Percentiles rank a stretch among this genome's conserved stretches.
phyloP scores from a whole-genome alignment of 768 basidiomycete species.

The Sporobolomyces pararoseus region DNA sequence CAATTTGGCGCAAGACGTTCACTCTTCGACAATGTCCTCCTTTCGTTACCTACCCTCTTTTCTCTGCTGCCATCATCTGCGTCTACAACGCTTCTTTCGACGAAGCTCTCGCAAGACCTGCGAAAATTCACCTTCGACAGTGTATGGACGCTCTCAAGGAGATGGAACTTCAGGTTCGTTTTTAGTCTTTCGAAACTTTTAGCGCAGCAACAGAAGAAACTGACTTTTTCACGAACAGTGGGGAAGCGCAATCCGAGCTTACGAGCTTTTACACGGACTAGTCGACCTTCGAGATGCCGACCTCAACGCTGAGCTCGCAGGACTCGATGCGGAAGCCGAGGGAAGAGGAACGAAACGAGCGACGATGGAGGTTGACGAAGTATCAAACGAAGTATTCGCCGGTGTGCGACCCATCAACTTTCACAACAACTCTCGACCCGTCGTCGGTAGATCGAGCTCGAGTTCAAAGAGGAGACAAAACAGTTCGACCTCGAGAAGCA shows the following conservation, averaged over 20 bases:
- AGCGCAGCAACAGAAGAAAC: neutral
- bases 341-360: slow-evolving; percentile 32
- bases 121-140: slow-evolving; percentile 41
- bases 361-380: slow-evolving; percentile 31
- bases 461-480: slow-evolving; percentile 2
- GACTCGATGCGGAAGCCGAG: slow-evolving; percentile 3
- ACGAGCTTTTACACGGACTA: slow-evolving; percentile 39
- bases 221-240: slow-evolving; percentile 7
- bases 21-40: slow-evolving; percentile 45
- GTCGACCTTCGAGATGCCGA: slow-evolving; percentile 41
- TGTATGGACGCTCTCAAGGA: slow-evolving; percentile 44
- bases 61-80: slow-evolving; percentile 48
- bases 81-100: slow-evolving; percentile 44
- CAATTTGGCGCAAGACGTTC: slow-evolving; percentile 44
- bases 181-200: neutral
- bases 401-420: slow-evolving; percentile 26
- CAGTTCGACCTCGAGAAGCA: slow-evolving; percentile 7
- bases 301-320: slow-evolving; percentile 27
- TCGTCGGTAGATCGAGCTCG: neutral
- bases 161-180: slow-evolving; percentile 35
- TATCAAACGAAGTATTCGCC: slow-evolving; percentile 1
- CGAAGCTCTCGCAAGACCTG: slow-evolving; percentile 37
- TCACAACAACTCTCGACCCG: slow-evolving; percentile 17
- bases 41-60: slow-evolving; percentile 47
- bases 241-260: slow-evolving; percentile 34